phyloP scores from a whole-genome alignment of 345 rosid genomes.

The Moricandia arvensis region DNA sequence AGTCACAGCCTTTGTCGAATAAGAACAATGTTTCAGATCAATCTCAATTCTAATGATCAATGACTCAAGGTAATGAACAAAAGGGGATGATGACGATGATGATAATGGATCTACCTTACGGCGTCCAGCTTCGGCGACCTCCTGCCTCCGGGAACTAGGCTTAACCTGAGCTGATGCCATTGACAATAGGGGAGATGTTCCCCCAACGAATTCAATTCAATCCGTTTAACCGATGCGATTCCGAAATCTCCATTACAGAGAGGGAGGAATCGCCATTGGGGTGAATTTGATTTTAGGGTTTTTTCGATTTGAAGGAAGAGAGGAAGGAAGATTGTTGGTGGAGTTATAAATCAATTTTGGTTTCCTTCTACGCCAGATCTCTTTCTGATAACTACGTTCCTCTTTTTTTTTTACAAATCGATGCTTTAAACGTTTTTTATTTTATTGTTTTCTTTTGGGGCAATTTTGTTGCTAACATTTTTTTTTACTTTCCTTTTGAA shows the following conservation, averaged over 20 bases:
- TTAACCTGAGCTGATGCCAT: slow-evolving; percentile 97
- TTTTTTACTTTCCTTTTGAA: no score
- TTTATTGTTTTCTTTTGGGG: no score
- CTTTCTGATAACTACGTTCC: not conserved
- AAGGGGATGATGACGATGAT: no score
- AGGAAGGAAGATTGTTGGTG: slow-evolving; percentile 7
- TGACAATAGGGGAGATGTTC: no score
- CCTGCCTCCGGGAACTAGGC: slow-evolving; percentile 72
- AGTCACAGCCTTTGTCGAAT: not conserved
- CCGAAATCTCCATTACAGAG: not conserved
- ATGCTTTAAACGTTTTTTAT: slow-evolving; percentile 11
- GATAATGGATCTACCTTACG: slow-evolving; percentile 57
- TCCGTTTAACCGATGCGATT: not conserved
- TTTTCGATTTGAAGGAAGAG: slow-evolving; percentile 24
- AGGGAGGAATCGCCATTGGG: not conserved
- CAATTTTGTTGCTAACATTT: not conserved
- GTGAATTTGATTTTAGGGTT: slow-evolving; percentile 12
- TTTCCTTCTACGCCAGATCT: slow-evolving; percentile 18
- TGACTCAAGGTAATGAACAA: no score
- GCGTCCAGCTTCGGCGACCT: slow-evolving; percentile 88
- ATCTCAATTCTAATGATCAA: no score
- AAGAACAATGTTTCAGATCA: no score
- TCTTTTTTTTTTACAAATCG: not conserved
- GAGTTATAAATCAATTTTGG: not conserved
- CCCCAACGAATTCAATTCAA: not conserved